These are phyloP conservation scores for Citrus trifoliata DNA, from an alignment of 345 rosid genomes.

Conservation along the genomic window DNA sequence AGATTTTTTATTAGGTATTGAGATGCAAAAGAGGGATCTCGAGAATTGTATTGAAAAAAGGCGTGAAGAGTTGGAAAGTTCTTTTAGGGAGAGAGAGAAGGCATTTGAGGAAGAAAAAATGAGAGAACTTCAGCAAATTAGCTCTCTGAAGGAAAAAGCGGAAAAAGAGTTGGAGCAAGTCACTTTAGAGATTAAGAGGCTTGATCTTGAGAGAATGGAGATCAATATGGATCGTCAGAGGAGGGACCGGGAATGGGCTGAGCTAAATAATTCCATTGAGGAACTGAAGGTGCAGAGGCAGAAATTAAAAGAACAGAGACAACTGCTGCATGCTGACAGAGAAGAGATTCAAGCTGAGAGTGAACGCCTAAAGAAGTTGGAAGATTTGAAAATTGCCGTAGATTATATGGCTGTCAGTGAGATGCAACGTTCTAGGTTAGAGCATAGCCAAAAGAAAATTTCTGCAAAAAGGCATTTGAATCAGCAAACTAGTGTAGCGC, in stretches of 20 bases:
- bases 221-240: constrained; percentile 74
- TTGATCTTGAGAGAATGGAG: constrained; percentile 76
- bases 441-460: constrained; percentile 52
- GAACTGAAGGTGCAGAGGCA: constrained; percentile 76
- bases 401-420: constrained; percentile 68
- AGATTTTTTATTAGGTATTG: constrained; percentile 73
- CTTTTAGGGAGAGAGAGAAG: constrained; percentile 67
- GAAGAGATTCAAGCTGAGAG: constrained; percentile 61
- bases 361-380: constrained; percentile 71
- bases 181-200: constrained; percentile 66
- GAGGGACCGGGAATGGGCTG: constrained; percentile 82
- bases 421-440: constrained; percentile 61
- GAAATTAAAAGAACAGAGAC: constrained; percentile 80
- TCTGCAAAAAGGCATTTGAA: constrained; percentile 43
- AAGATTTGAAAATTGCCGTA: constrained; percentile 65
- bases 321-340: constrained; percentile 69
- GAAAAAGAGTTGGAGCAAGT: constrained; percentile 70
- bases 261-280: constrained; percentile 65
- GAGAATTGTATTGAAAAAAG: constrained; percentile 69
- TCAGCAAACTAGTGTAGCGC: constrained; percentile 34
- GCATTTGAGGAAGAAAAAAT: constrained; percentile 81
- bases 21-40: constrained; percentile 77
- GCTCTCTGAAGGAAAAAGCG: constrained; percentile 57
- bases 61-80: constrained; percentile 78
- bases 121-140: constrained; percentile 57